Conservation (phyloP, 2,329 filamentous ascomycete genomes). For the Colletotrichum sp. region DNA sequence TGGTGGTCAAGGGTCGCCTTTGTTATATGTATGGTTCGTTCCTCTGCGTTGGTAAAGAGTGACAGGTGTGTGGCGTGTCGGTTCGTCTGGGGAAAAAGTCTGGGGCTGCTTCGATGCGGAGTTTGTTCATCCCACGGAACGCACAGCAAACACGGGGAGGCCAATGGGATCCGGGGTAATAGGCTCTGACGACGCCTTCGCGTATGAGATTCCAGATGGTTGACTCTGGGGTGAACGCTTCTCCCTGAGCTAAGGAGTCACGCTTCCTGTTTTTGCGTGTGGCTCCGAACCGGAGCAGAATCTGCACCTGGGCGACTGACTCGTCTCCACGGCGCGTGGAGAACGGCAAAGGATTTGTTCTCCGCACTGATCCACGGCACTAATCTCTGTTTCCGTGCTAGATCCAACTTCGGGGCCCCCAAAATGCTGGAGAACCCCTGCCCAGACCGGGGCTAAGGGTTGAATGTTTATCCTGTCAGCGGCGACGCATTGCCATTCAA, state of each 20-base stretch:
- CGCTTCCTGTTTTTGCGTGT: background rate
- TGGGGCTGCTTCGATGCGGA: conserved; percentile 13
- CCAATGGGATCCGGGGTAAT: conserved; percentile 13
- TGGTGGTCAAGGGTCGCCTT: conserved; percentile 6
- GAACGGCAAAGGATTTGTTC: background rate
- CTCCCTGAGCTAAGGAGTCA: conserved; percentile 1
- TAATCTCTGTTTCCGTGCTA: conserved; percentile 5
- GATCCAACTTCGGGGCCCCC: conserved; percentile 4
- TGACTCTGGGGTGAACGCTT: conserved; percentile 20
- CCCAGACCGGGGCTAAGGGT: background rate
- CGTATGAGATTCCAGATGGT: background rate
- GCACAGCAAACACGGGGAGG: background rate
- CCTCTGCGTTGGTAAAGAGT: background rate
- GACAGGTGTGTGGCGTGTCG: conserved; percentile 2
- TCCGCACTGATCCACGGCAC: conserved; percentile 13
- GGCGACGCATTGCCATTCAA: background rate
- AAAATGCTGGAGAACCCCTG: conserved; percentile 18
- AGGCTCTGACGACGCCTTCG: background rate
- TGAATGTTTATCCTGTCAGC: conserved; percentile 19
- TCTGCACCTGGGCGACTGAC: conserved; percentile 13
- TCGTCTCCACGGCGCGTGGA: conserved; percentile 16
- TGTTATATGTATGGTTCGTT: conserved; percentile 15
- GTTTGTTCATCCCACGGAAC: background rate
- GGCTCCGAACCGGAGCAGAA: conserved; percentile 20
- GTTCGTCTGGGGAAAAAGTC: conserved; percentile 21